Conservation (phyloP, 768 basidiomycete species). For the Lepiota venenata region DNA sequence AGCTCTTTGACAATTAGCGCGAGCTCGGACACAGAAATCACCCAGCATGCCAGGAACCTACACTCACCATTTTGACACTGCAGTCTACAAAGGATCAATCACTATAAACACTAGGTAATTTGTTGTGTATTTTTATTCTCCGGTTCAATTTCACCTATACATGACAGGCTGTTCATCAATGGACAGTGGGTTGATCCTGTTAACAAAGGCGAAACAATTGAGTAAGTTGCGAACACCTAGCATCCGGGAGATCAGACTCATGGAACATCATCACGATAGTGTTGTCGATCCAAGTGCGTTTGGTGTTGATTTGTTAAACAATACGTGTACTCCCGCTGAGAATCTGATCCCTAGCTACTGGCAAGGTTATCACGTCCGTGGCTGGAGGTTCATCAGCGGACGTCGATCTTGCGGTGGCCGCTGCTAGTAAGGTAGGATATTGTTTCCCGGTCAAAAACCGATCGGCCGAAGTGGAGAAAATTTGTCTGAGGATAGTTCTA, state of each 20-base stretch:
- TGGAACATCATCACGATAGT: constrained; percentile 24
- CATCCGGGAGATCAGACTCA: constrained; percentile 5
- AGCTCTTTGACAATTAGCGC: too few species aligned
- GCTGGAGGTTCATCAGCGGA: constrained; percentile 63
- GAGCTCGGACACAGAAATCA: too few species aligned
- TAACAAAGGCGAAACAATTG: constrained; percentile 51
- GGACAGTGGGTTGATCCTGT: constrained; percentile 62
- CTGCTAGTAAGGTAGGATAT: constrained; percentile 54
- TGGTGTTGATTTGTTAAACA: not conserved
- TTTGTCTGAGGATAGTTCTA: not conserved
- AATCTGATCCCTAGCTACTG: constrained; percentile 43
- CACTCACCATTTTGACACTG: constrained; percentile 20
- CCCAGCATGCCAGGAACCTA: constrained; percentile 18
- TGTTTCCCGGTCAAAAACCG: not conserved
- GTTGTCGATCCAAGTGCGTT: constrained; percentile 53
- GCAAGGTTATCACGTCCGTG: constrained; percentile 56
- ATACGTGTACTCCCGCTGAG: not conserved
- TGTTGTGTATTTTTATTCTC: not conserved
- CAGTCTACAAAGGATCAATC: constrained; percentile 16
- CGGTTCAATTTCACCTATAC: not conserved
- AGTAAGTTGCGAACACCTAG: constrained; percentile 42
- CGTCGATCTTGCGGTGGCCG: constrained; percentile 72
- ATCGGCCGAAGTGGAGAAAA: not conserved
- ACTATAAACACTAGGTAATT: constrained; percentile 20
- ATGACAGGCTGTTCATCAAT: constrained; percentile 64